Percentiles rank a stretch among this genome's conserved stretches.
phyloP scores from a whole-genome alignment of 306 rosid genomes.

The Cicer pinnatifidum region DNA sequence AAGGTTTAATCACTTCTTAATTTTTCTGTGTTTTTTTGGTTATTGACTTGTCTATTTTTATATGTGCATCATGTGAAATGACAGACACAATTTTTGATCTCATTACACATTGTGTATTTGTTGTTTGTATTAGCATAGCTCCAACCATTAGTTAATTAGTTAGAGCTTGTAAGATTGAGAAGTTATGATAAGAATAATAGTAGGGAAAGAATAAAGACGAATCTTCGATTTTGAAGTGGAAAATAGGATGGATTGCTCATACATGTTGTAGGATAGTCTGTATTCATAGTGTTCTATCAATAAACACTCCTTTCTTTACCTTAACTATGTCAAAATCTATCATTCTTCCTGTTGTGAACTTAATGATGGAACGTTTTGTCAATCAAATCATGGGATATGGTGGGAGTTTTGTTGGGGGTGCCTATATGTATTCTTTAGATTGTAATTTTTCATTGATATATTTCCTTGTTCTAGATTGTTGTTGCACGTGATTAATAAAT shows the following conservation, averaged over 20 bases:
- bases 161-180: slow-evolving; percentile 6
- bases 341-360: slow-evolving; percentile 10
- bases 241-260: background rate
- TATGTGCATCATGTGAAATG: slow-evolving; percentile 27
- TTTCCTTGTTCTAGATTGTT: slow-evolving; percentile 30
- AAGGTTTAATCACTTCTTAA: slow-evolving; percentile 56
- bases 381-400: slow-evolving; percentile 5
- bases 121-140: background rate
- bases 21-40: slow-evolving; percentile 27
- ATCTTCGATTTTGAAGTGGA: background rate
- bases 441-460: slow-evolving; percentile 5
- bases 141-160: slow-evolving; percentile 24
- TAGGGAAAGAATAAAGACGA: background rate
- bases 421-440: background rate
- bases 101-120: slow-evolving; percentile 22
- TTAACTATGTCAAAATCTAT: background rate
- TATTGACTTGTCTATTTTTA: slow-evolving; percentile 30
- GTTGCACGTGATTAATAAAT: background rate
- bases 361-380: slow-evolving; percentile 8
- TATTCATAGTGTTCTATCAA: slow-evolving; percentile 9
- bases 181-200: slow-evolving; percentile 13
- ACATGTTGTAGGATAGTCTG: slow-evolving; percentile 1
- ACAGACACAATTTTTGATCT: slow-evolving; percentile 10
- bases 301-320: slow-evolving; percentile 1
- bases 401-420: slow-evolving; percentile 6